Evolutionary conservation across 345 rosid species (phyloP).

Genomic region (Citrus trifoliata): DNA sequence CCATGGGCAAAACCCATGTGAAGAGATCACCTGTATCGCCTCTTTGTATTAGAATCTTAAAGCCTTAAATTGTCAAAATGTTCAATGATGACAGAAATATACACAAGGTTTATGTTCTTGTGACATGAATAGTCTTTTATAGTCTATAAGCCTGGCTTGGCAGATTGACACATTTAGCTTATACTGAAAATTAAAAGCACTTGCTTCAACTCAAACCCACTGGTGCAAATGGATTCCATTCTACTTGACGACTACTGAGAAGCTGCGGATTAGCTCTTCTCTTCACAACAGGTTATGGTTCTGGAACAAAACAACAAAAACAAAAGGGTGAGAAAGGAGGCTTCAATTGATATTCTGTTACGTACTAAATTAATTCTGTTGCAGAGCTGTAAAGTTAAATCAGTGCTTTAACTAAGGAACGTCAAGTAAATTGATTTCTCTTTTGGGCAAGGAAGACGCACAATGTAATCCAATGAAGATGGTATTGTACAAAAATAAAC

Average conservation of each 20-base stretch:
- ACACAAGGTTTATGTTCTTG: neutral
- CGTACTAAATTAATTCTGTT: no score
- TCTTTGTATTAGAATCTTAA: neutral
- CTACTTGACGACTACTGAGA: slow-evolving; percentile 7
- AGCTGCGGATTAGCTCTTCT: slow-evolving; percentile 14
- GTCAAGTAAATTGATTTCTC: no score
- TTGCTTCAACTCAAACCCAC: neutral
- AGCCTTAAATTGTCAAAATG: neutral
- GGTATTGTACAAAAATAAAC: no score
- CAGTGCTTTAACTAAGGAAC: no score
- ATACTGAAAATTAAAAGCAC: neutral
- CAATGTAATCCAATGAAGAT: no score
- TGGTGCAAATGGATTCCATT: neutral
- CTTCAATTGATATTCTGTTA: neutral
- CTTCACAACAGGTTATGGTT: slow-evolving; percentile 34
- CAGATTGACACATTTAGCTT: neutral
- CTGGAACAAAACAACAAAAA: slow-evolving; percentile 21
- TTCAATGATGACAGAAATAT: neutral
- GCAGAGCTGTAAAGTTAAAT: no score
- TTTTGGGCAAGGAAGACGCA: no score
- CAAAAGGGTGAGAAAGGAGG: neutral
- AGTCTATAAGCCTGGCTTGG: neutral
- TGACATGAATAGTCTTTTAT: neutral
- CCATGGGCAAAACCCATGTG: neutral
- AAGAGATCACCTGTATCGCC: neutral